Evolutionary conservation across 345 rosid species (phyloP).

Genomic region (Acer saccharum): DNA sequence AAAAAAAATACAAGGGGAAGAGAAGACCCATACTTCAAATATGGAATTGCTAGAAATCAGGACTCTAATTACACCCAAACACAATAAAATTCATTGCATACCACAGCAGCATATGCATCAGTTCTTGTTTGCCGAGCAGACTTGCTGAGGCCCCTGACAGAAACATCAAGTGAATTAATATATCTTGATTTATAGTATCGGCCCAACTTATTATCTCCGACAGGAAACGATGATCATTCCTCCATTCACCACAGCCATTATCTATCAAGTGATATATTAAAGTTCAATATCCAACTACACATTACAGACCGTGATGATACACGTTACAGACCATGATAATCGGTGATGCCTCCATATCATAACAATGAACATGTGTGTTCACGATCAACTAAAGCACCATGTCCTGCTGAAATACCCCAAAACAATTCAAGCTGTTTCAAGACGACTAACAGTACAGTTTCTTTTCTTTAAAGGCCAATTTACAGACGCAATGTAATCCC

Average conservation of each 20-base stretch:
- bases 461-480: too few species aligned
- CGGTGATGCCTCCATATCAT: background rate
- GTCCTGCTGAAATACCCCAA: background rate
- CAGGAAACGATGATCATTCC: background rate
- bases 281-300: too few species aligned
- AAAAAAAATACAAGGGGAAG: background rate
- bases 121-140: constrained; percentile 49
- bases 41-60: background rate
- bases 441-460: too few species aligned
- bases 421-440: background rate
- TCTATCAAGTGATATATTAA: background rate
- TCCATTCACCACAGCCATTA: background rate
- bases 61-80: background rate
- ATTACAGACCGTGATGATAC: background rate
- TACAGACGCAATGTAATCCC: background rate
- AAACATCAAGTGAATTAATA: background rate
- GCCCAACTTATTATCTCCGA: background rate
- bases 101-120: constrained; percentile 92
- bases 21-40: background rate
- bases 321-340: background rate
- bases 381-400: background rate
- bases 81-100: constrained; percentile 25
- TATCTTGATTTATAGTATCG: background rate
- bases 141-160: constrained; percentile 75
- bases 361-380: background rate